Base-by-base conservation (phyloP, 1,284 basidiomycete species). In the Apiotrichum domesticum region DNA sequence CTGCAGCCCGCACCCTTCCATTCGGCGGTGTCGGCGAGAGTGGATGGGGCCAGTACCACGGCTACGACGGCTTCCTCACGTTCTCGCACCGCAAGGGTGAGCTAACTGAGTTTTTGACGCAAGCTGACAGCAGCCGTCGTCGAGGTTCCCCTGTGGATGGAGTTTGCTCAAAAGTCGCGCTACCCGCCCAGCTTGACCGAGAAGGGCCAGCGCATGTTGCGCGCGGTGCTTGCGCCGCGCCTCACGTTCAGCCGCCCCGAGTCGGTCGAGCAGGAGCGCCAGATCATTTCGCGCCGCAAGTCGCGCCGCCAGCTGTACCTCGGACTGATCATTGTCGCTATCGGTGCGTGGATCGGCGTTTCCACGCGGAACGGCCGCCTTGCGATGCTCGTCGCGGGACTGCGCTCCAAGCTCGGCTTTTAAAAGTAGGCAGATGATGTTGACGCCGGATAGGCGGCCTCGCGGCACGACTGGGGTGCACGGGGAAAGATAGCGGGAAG, bases 11-110 rank as follows among this genome's bases (percentile, higher is more conserved):
- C 37, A 66, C 66, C 15, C 51, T 74, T 8, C 75, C 75, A 0
- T 77, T 77, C 56, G 75, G 75, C 39, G 75, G 75, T 48, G 70
- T 76, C 11, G 75, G 75, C 21, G 71, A 69, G 32, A 71, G 68
- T 54, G 75, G 75, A 29, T 75, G 75, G 72, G 75, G 75, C 33
- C 50, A 63, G 8, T 75, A 75, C 54, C 75, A 76, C 59, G 75
- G 75, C 35, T 56, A 66, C 51, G 66, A 72, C 52, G 72, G 70
- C 9, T 77, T 74, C 64, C 64, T 70, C 21, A 71, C 73, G 1
- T 77, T 77, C 52, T 71, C 70, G 6, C 75, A 77, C 63, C 64
- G 62, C 55, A 73, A 70, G 61, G 61, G 73, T 72, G 51, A 57
- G 69, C 64, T 4, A 10, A 11, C 7, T 14, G n/a, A 43, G 6